A percentile compares a stretch with the other conserved stretches of the same genome.
phyloP scores from a whole-genome alignment of 2,329 filamentous ascomycete species.

The Epichloe glyceriae region DNA sequence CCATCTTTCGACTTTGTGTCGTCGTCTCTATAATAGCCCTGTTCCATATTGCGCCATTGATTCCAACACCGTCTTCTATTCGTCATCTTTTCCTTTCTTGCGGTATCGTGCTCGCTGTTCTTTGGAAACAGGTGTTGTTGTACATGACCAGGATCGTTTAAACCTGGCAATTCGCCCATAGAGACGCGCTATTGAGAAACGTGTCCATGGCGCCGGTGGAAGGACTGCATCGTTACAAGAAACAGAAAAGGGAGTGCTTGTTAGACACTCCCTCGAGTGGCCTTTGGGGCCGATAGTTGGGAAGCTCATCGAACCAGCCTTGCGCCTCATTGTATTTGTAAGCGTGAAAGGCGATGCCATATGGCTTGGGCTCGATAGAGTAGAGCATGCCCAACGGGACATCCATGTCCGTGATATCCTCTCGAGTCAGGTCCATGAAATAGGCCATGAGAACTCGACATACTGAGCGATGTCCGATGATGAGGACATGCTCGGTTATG shows the following conservation, averaged over 20 bases:
- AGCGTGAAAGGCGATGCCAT: slow-evolving; percentile 92
- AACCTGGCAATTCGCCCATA: neutral
- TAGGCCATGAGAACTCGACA: slow-evolving; percentile 90
- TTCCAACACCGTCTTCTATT: neutral
- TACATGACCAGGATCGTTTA: slow-evolving; percentile 2
- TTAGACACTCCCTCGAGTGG: slow-evolving; percentile 15
- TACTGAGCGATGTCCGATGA: slow-evolving; percentile 86
- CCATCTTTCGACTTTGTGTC: neutral
- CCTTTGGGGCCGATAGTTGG: slow-evolving; percentile 64
- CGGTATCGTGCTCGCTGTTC: neutral
- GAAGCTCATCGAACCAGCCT: slow-evolving; percentile 74
- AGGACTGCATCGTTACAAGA: neutral
- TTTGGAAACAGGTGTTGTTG: neutral
- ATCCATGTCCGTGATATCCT: slow-evolving; percentile 89
- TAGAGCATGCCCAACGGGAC: slow-evolving; percentile 90
- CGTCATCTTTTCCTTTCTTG: neutral
- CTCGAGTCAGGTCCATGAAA: slow-evolving; percentile 81
- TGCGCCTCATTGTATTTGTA: slow-evolving; percentile 74
- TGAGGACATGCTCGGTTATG: slow-evolving; percentile 87
- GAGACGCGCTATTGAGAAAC: neutral
- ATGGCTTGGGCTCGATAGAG: slow-evolving; percentile 92
- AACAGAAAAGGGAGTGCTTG: neutral
- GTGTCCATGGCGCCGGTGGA: neutral
- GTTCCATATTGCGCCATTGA: neutral
- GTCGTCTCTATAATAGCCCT: neutral